These are phyloP conservation scores for Solanum chacoense DNA, from an alignment of 305 asterid genomes.

Conservation along the genomic window DNA sequence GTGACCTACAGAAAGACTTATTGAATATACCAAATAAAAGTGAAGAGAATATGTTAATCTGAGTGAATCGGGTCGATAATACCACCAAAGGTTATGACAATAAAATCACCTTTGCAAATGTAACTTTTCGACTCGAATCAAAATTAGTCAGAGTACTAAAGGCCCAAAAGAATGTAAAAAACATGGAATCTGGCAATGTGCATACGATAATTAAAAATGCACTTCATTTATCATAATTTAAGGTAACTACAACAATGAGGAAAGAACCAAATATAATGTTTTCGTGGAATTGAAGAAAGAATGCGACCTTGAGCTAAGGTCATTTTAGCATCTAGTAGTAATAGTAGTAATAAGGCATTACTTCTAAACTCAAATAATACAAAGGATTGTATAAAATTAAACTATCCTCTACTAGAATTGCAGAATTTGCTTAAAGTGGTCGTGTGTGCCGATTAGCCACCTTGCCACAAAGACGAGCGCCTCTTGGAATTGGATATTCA, in stretches of 20 bases:
- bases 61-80: neutral
- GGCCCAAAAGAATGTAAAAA: neutral
- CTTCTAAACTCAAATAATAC: neutral
- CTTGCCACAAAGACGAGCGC: conserved; percentile 82
- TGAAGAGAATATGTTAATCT: neutral
- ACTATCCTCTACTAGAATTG: neutral
- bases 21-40: neutral
- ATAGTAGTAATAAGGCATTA: conserved; percentile 5
- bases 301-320: conserved; percentile 73
- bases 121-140: neutral
- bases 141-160: neutral
- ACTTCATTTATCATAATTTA: neutral
- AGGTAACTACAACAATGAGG: neutral
- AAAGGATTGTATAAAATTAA: neutral
- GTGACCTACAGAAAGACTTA: neutral
- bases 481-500: conserved; percentile 82
- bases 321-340: conserved; percentile 12
- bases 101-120: neutral
- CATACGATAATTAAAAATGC: neutral
- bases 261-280: conserved; percentile 3
- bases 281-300: conserved; percentile 10
- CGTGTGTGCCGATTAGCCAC: conserved; percentile 75
- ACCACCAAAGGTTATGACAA: neutral
- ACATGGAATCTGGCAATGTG: neutral
- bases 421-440: conserved; percentile 30